A percentile compares a stretch with the other conserved stretches of the same genome.
These are phyloP conservation scores for Pythium sukuiense DNA, from an alignment of 352 stramenopile genomes.

Conservation along the genomic window DNA sequence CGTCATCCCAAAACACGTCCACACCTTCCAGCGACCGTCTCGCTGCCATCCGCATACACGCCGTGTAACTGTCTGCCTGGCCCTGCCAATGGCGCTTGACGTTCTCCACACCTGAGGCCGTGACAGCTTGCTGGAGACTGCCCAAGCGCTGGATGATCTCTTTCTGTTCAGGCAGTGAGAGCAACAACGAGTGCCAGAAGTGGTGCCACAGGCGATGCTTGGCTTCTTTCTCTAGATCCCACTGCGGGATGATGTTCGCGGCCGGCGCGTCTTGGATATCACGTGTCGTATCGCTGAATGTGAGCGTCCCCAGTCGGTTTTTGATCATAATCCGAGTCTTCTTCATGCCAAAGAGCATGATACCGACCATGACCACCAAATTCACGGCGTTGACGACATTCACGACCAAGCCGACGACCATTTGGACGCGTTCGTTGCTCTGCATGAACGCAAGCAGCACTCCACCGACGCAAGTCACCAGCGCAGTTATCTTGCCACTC, in stretches of 20 bases:
- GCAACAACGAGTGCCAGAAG: conserved; percentile 44
- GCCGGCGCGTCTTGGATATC: conserved; percentile 34
- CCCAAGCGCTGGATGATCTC: conserved; percentile 32
- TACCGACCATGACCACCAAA: conserved; percentile 37
- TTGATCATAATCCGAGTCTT: conserved; percentile 36
- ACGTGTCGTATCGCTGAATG: conserved; percentile 47
- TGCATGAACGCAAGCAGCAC: conserved; percentile 27
- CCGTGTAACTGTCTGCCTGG: conserved; percentile 29
- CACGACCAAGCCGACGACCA: conserved; percentile 36
- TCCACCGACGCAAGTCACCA: conserved; percentile 38
- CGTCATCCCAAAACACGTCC: conserved; percentile 45
- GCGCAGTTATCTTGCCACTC: conserved; percentile 35
- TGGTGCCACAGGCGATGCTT: conserved; percentile 56
- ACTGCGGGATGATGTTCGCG: conserved; percentile 30
- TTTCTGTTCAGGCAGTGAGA: conserved; percentile 26
- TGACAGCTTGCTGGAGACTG: conserved; percentile 33
- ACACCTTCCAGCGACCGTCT: conserved; percentile 40
- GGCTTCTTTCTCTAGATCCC: conserved; percentile 44
- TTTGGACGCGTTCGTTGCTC: conserved; percentile 14
- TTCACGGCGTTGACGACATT: conserved; percentile 49
- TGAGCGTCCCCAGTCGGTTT: conserved; percentile 41
- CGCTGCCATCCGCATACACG: conserved; percentile 30
- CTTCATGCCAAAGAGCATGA: conserved; percentile 41
- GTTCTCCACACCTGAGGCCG: conserved; percentile 33
- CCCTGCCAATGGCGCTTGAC: conserved; percentile 40